A percentile compares a stretch with the other conserved stretches of the same genome.
These are phyloP conservation scores for Volvox reticuliferus DNA, from an alignment of 139 green algal genomes.

Conservation along the genomic window DNA sequence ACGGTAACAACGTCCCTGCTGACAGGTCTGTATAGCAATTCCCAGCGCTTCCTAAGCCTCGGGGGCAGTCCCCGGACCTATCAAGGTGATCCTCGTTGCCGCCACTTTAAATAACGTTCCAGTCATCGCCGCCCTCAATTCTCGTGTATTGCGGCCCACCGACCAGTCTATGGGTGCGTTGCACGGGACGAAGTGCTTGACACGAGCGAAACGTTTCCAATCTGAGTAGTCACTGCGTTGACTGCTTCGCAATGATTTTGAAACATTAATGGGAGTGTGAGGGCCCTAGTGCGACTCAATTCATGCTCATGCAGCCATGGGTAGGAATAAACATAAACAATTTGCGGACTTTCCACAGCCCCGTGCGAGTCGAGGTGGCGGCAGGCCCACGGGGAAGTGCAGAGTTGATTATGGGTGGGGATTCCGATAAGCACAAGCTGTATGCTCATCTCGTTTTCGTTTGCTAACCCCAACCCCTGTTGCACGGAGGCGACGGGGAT, in stretches of 20 bases:
- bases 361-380: too few species aligned
- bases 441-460: too few species aligned
- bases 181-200: neutral
- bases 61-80: too few species aligned
- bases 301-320: neutral
- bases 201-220: neutral
- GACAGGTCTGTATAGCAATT: neutral
- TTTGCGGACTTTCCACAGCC: too few species aligned
- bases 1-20: too few species aligned
- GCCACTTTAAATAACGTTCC: neutral
- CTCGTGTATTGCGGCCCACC: neutral
- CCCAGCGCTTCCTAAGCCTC: neutral
- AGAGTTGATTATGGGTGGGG: too few species aligned
- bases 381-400: too few species aligned
- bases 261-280: neutral
- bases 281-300: neutral
- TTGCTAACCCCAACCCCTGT: too few species aligned
- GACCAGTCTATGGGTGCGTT: neutral
- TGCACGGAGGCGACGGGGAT: too few species aligned
- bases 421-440: too few species aligned
- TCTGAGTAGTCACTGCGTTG: neutral
- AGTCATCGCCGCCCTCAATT: neutral
- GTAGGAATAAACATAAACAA: neutral
- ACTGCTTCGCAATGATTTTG: neutral
- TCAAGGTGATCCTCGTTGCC: neutral